These are phyloP conservation scores for Mucor plumbeus DNA, from an alignment of 371 early-diverging fungal species.

Conservation along the genomic window DNA sequence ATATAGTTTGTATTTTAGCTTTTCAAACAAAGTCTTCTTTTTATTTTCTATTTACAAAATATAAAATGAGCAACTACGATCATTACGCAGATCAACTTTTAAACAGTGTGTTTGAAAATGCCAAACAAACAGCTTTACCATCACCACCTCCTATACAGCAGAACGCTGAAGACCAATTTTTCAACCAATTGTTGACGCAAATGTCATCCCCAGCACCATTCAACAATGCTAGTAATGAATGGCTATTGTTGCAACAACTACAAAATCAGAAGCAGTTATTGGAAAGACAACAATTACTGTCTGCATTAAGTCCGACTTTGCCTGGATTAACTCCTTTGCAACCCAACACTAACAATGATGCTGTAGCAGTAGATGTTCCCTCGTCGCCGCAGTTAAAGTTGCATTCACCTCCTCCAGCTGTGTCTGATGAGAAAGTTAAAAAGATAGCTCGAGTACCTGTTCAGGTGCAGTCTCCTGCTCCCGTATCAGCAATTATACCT, in stretches of 20 bases:
- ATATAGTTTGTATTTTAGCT: background rate
- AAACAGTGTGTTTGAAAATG: slow-evolving; percentile 24
- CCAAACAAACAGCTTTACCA: slow-evolving; percentile 8
- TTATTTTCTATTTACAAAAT: too few relatives aligned
- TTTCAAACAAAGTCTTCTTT: background rate
- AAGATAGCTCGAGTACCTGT: slow-evolving; percentile 16
- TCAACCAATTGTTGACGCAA: slow-evolving; percentile 8
- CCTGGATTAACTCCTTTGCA: background rate
- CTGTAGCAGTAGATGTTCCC: background rate
- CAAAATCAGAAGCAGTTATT: slow-evolving; percentile 16
- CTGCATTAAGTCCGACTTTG: background rate
- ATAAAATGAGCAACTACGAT: slow-evolving; percentile 12
- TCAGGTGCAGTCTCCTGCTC: background rate
- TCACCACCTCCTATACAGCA: background rate
- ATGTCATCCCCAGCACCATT: background rate
- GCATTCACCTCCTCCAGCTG: background rate
- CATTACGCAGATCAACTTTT: slow-evolving; percentile 26
- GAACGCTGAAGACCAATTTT: slow-evolving; percentile 10
- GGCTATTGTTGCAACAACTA: slow-evolving; percentile 13
- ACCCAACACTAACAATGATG: background rate
- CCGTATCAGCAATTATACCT: background rate
- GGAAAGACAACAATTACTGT: slow-evolving; percentile 7
- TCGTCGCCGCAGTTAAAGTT: background rate
- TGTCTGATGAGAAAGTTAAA: background rate
- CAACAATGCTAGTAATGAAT: slow-evolving; percentile 3